Evolutionary conservation across 371 early-diverging fungal species (phyloP), one percentile per base, ranked within the genome.

Genomic region (Fennellomyces sp.): DNA sequence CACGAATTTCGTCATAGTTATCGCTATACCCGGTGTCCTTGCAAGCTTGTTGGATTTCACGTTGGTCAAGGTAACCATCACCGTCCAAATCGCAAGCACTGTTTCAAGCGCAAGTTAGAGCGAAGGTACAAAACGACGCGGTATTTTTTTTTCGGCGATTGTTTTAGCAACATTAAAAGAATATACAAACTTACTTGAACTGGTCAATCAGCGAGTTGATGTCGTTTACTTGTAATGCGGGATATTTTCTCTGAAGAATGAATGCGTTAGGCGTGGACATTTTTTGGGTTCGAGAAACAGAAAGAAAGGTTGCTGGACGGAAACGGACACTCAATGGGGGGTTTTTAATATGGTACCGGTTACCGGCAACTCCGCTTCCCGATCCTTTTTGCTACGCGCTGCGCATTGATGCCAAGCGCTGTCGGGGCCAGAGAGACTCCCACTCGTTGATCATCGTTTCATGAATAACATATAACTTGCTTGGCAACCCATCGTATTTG

Each of bases 1-100:
- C 76, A 50, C 91, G 86, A 57, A 93, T 86, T 62, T 92, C 87
- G 64, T 93, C 94, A 64, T 92, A 91, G 50, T 81, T 78, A 56
- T 82, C 75, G 61, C 85, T 87, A 29, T 86, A 81, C n/a, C 88
- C 91, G 61, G 88, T 78, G 31, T 79, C 74, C 66, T 90, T 85
- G 58, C 88, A 86, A 23, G 86, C 87, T 52, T 89, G 69, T 62
- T 86, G 82, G 51, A 90, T 75, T 61, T 92, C 88, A 50, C 84
- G 84, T 69, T 89, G 85, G 61, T 91, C 89, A 48, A 93, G 76
- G 55, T 86, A 85, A 48, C 90, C 90, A 62, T 91, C 89, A 28
- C 82, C 80, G 64, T 92, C 90, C 41, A 91, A 65, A 65, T 89
- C 91, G 41, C 89, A 81, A 30, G 80, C 78, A 69, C 88, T 92